Base-by-base conservation (phyloP, 345 rosid species). In the Aquilaria malaccensis region DNA sequence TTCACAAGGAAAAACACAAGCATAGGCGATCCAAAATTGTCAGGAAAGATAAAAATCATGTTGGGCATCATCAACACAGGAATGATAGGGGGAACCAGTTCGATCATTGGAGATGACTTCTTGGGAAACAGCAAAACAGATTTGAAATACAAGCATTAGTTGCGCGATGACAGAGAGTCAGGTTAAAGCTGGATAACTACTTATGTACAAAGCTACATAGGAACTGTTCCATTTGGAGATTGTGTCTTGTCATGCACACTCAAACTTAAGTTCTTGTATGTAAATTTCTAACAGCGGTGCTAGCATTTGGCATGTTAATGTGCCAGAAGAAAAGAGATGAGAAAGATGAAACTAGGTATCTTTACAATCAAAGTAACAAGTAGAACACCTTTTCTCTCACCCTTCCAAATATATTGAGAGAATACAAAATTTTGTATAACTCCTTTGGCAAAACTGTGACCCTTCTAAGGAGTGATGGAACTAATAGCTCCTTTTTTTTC, bases 1-100 rank as follows among this genome's bases (percentile, higher is more conserved):
- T 84, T 57, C 76, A 72, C 51, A 80, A 74, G 76, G 82, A 82
- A 55, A 66, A 66, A 58, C 72, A 67, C 59, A 80, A 81, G 75
- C 82, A 76, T 59, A 68, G 75, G 50, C 84, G 61, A 51, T 55
- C 67, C 53, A 86, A 67, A 72, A 74, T 78, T 55, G 72, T 81
- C 30, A 61, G 67, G 56, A 56, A 49, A 72, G 78, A 69, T 64
- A 69, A 52, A 59, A 71, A 79, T 45, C 33, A 48, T 55, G 52
- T 63, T 10, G 69, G 70, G 53, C 77, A 76, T 63, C 72, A 63
- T 57, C 60, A 62, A 47, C 65, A 11, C 59, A 70, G 69, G 55
- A 70, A 76, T 61, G 70, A 70, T 62, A 58, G 55, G 22, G 22
- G 22, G 54, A 64, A 47, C 29, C 55, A 65, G 68, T 10, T 30